Evolutionary conservation across 2,329 filamentous ascomycete species (phyloP).

Genomic region (Paraphaeosphaeria minitans): DNA sequence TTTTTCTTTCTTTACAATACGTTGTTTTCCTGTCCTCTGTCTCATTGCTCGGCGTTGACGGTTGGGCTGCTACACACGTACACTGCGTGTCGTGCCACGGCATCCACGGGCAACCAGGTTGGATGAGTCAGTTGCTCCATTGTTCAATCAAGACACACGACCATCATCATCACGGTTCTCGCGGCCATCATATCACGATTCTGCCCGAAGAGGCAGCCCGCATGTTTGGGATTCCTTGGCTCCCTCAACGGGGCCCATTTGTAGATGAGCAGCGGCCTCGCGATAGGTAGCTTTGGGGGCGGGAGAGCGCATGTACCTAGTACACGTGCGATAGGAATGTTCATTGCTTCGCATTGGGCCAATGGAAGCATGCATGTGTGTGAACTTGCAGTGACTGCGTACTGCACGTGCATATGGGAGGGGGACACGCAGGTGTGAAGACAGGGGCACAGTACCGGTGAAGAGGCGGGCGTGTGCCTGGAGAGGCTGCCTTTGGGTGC

Average conservation of each 20-base stretch:
- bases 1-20: too few species aligned
- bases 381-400: too few species aligned
- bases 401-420: too few species aligned
- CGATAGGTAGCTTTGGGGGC: too few species aligned
- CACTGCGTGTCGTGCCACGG: background rate
- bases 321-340: too few species aligned
- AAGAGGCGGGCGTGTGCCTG: too few species aligned
- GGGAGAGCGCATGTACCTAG: too few species aligned
- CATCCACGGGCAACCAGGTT: background rate
- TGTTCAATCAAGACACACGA: background rate
- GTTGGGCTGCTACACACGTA: background rate
- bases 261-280: background rate
- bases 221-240: background rate
- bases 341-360: too few species aligned
- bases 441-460: too few species aligned
- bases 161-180: background rate
- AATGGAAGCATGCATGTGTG: too few species aligned
- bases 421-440: too few species aligned
- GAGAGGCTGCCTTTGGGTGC: too few species aligned
- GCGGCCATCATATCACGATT: background rate
- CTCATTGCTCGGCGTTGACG: background rate
- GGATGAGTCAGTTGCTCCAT: slow-evolving; percentile 4
- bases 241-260: background rate
- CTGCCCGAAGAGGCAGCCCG: background rate
- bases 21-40: background rate